Conservation (phyloP, 1,284 basidiomycete species). For the Rhodotorula sp. region DNA sequence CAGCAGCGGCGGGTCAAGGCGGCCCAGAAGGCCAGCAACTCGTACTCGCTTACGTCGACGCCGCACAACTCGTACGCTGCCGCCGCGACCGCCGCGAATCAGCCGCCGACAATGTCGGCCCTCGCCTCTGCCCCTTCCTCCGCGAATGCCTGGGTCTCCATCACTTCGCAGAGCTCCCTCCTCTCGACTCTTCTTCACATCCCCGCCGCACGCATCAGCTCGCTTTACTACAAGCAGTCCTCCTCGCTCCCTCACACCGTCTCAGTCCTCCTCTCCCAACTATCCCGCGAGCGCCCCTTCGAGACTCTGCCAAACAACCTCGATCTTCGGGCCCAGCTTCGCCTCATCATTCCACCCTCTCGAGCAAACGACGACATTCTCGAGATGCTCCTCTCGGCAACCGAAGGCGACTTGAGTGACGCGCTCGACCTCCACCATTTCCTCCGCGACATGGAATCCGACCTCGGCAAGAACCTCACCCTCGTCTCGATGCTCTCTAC, state of each 20-base stretch:
- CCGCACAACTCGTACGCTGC: constrained; percentile 4
- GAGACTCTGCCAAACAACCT: constrained; percentile 6
- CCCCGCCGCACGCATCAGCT: constrained; percentile 20
- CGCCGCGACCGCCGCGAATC: not conserved
- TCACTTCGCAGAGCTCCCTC: constrained; percentile 26
- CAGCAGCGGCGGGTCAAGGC: constrained; percentile 24
- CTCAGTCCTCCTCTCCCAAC: constrained; percentile 22
- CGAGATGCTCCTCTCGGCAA: constrained; percentile 25
- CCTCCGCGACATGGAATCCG: constrained; percentile 23
- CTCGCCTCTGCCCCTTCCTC: not conserved
- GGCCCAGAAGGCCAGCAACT: constrained; percentile 22
- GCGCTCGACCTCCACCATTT: constrained; percentile 35
- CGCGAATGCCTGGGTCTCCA: constrained; percentile 32
- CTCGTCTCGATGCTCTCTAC: constrained; percentile 18
- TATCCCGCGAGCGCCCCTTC: constrained; percentile 29
- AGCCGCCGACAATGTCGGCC: not conserved
- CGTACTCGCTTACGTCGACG: constrained; percentile 27
- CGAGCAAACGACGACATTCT: constrained; percentile 15
- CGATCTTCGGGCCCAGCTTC: constrained; percentile 10
- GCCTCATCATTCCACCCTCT: constrained; percentile 6
- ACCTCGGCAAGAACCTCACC: constrained; percentile 14
- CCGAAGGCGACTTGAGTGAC: constrained; percentile 33
- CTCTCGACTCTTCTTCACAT: constrained; percentile 32
- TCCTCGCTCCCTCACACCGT: constrained; percentile 29
- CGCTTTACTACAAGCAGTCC: constrained; percentile 21